Evolutionary conservation across 306 rosid genomes (phyloP).

Genomic region (Trichosanthes cucumerina): DNA sequence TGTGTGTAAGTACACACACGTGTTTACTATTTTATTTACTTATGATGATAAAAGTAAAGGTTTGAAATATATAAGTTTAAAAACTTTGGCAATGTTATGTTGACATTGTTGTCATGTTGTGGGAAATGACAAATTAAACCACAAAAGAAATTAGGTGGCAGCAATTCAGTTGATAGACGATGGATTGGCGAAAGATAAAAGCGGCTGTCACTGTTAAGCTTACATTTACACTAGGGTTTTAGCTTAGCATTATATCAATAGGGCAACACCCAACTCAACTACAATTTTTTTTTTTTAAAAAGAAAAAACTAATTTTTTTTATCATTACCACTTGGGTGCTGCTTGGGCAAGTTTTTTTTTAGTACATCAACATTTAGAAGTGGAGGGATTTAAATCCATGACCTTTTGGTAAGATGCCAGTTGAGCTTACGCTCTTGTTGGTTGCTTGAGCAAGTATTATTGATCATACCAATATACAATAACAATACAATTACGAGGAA

Average conservation of each 20-base stretch:
- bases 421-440: no score
- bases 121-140: background rate
- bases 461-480: background rate
- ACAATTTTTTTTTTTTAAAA: no score
- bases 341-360: no score
- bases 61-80: background rate
- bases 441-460: no score
- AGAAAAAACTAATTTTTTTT: no score
- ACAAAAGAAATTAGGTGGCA: background rate
- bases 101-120: background rate
- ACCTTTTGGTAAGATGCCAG: no score
- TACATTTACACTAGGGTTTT: background rate
- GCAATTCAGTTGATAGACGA: background rate
- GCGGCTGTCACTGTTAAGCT: background rate
- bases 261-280: no score
- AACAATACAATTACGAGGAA: background rate
- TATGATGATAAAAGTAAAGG: background rate
- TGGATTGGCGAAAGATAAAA: background rate
- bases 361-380: no score
- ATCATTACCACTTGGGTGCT: no score
- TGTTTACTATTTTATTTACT: background rate
- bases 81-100: background rate
- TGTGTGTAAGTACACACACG: background rate
- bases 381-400: no score
- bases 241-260: background rate